Evolutionary conservation across 192 early-diverging fungal genomes (phyloP).

Genomic region (Coemansia sp.): DNA sequence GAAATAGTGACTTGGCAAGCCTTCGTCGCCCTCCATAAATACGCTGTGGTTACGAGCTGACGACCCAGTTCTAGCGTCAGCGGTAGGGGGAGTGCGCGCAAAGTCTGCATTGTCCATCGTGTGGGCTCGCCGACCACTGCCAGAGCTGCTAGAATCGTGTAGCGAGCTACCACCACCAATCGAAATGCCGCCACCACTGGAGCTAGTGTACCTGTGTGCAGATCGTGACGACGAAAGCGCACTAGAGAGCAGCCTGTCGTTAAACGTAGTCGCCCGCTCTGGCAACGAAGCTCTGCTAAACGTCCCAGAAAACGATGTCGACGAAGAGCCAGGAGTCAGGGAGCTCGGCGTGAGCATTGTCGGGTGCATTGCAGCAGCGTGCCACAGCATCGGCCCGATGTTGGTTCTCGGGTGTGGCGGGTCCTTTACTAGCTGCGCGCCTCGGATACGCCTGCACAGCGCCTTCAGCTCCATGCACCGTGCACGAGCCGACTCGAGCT

Average conservation of each 20-base stretch:
- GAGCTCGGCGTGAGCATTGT: slow-evolving; percentile 2
- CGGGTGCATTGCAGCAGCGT: slow-evolving; percentile 7
- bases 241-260: slow-evolving; percentile 5
- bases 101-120: slow-evolving; percentile 43
- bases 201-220: slow-evolving; percentile 26
- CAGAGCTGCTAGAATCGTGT: background rate
- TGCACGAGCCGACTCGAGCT: slow-evolving; percentile 42
- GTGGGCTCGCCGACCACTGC: slow-evolving; percentile 21
- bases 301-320: slow-evolving; percentile 5
- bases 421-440: slow-evolving; percentile 41
- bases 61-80: background rate
- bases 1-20: background rate
- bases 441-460: slow-evolving; percentile 33
- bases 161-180: background rate
- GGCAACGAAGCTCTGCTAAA: slow-evolving; percentile 2
- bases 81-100: background rate
- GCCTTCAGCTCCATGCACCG: slow-evolving; percentile 36
- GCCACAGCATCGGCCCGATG: slow-evolving; percentile 51
- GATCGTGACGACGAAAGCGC: background rate
- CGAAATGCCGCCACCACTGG: slow-evolving; percentile 8
- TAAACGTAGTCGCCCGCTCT: slow-evolving; percentile 5
- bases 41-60: slow-evolving; percentile 31
- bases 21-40: slow-evolving; percentile 27
- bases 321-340: slow-evolving; percentile 11
- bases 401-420: slow-evolving; percentile 45